phyloP scores from a whole-genome alignment of 1,284 basidiomycete species.

The Naganishia liquefaciens region DNA sequence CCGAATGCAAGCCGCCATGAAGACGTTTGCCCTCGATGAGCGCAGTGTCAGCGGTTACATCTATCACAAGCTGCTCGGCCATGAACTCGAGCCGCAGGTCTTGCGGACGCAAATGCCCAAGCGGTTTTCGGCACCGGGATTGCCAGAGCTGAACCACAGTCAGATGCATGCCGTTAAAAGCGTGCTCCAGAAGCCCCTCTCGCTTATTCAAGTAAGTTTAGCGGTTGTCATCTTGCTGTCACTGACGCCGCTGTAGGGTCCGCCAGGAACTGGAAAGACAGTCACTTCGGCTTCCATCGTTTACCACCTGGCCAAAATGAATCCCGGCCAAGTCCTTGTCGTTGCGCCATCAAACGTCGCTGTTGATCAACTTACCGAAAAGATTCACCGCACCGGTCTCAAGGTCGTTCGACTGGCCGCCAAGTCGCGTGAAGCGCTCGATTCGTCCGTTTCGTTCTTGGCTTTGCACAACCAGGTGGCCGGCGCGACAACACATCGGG shows the following conservation, averaged over 20 bases:
- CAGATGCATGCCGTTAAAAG: constrained; percentile 99
- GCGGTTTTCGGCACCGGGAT: constrained; percentile 88
- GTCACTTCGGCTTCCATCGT: constrained; percentile 99
- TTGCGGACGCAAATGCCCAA: constrained; percentile 74
- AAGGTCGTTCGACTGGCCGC: constrained; percentile 97
- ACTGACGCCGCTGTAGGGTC: constrained; percentile 61
- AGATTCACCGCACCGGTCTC: constrained; percentile 94
- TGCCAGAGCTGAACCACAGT: constrained; percentile 97
- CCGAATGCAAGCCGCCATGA: constrained; percentile 98
- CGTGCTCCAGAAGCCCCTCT: constrained; percentile 96
- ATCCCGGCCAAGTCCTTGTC: constrained; percentile 97
- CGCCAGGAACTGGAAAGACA: constrained; percentile 98
- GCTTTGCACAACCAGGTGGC: constrained; percentile 97
- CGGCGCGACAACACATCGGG: constrained; percentile 89
- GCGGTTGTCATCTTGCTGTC: background rate
- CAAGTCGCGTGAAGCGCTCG: constrained; percentile 95
- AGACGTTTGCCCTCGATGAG: constrained; percentile 98
- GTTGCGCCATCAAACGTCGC: constrained; percentile 99
- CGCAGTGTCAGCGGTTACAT: constrained; percentile 99
- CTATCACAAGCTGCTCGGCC: constrained; percentile 96
- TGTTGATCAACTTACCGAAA: constrained; percentile 97
- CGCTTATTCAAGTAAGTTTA: constrained; percentile 72
- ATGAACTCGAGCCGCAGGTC: constrained; percentile 88
- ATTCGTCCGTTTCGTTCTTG: constrained; percentile 88
- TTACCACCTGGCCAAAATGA: constrained; percentile 99